Conservation (phyloP, 495 filamentous ascomycete genomes). For the Chaetomium cochliodes region DNA sequence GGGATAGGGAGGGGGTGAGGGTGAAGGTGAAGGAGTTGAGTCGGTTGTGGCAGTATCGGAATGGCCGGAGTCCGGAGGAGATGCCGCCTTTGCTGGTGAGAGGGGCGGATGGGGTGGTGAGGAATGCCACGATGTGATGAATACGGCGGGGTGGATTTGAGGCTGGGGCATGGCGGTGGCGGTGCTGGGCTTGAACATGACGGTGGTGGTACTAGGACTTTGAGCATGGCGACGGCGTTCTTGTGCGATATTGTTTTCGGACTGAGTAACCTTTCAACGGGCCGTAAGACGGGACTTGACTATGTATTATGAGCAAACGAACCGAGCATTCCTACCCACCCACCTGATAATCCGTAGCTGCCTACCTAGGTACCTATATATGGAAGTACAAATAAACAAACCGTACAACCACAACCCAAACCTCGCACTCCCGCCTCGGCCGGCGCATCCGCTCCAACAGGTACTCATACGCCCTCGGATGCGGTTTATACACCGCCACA, state of each 20-base stretch:
- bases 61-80: constrained; percentile 59
- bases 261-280: background rate
- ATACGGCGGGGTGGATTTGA: background rate
- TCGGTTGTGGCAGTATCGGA: constrained; percentile 70
- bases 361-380: no score
- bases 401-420: no score
- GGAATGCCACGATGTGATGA: constrained; percentile 27
- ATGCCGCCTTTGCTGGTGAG: constrained; percentile 28
- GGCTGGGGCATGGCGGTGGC: background rate
- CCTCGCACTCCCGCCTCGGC: constrained; percentile 23
- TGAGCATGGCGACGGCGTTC: constrained; percentile 5
- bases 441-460: constrained; percentile 54
- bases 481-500: constrained; percentile 65
- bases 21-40: constrained; percentile 66
- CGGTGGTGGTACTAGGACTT: no score
- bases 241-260: background rate
- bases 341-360: background rate
- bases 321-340: background rate
- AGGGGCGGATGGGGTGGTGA: constrained; percentile 25
- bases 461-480: constrained; percentile 60
- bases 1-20: constrained; percentile 27
- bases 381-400: no score
- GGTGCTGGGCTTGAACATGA: no score
- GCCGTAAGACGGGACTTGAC: background rate
- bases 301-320: background rate